phyloP scores from a whole-genome alignment of 768 basidiomycete genomes.

The Arthromyces matolae region DNA sequence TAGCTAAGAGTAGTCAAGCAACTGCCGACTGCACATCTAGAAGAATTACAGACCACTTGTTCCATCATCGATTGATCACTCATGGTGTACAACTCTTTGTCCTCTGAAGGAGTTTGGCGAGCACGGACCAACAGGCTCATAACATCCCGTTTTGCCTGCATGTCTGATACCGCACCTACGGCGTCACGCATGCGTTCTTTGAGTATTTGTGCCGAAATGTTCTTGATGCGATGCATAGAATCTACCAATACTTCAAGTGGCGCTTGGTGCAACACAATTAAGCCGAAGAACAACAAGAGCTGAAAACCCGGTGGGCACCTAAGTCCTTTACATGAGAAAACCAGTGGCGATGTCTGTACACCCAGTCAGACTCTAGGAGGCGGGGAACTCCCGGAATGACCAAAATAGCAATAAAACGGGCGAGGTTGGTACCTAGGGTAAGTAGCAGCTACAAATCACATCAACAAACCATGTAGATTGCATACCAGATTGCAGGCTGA shows the following conservation, averaged over 20 bases:
- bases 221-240: constrained; percentile 39
- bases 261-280: constrained; percentile 14
- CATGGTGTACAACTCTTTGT: constrained; percentile 36
- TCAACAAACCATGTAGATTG: background rate
- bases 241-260: constrained; percentile 27
- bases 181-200: constrained; percentile 37
- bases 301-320: constrained; percentile 15
- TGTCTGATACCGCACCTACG: constrained; percentile 29
- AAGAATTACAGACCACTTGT: constrained; percentile 38
- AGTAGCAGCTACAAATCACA: background rate
- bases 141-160: constrained; percentile 43
- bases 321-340: constrained; percentile 21
- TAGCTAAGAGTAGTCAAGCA: constrained; percentile 22
- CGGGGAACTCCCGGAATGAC: constrained; percentile 33
- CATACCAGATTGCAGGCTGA: constrained; percentile 37
- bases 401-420: constrained; percentile 32
- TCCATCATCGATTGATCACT: constrained; percentile 48
- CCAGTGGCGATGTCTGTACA: constrained; percentile 32
- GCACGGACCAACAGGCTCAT: constrained; percentile 49
- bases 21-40: background rate
- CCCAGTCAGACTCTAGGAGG: constrained; percentile 32
- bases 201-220: constrained; percentile 38
- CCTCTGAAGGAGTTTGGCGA: constrained; percentile 34
- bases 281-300: background rate
- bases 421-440: constrained; percentile 27